Evolutionary conservation across 768 basidiomycete genomes (phyloP).

Genomic region (Tricholomella constricta): DNA sequence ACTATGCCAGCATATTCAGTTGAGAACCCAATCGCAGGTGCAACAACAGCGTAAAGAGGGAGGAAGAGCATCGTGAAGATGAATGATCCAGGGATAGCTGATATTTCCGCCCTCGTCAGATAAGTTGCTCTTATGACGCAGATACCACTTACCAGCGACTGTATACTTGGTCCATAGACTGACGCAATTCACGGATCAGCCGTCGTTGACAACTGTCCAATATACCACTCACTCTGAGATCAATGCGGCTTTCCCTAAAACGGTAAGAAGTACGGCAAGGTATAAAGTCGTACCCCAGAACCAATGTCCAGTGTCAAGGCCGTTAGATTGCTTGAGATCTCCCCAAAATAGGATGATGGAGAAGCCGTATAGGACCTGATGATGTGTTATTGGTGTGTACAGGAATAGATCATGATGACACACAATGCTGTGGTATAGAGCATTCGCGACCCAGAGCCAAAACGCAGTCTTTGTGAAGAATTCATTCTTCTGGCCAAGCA

Average conservation of each 20-base stretch:
- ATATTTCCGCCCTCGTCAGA: constrained; percentile 9
- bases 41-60: constrained; percentile 85
- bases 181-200: constrained; percentile 4
- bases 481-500: constrained; percentile 89
- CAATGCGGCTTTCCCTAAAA: constrained; percentile 94
- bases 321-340: constrained; percentile 78
- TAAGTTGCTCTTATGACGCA: neutral
- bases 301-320: constrained; percentile 93
- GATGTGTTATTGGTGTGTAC: neutral
- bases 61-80: constrained; percentile 95
- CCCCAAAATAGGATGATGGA: constrained; percentile 93
- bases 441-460: constrained; percentile 91
- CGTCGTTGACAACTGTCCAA: neutral
- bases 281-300: constrained; percentile 99
- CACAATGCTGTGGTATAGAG: constrained; percentile 87
- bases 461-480: constrained; percentile 92
- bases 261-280: constrained; percentile 88
- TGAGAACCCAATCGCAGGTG: constrained; percentile 87
- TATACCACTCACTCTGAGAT: constrained; percentile 85
- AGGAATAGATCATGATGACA: constrained; percentile 25
- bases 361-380: constrained; percentile 82
- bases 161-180: constrained; percentile 99
- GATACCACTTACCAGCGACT: constrained; percentile 65
- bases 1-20: constrained; percentile 90
- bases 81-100: constrained; percentile 97